Evolutionary conservation across 257 asterid genomes (phyloP), one percentile per base, ranked within the genome.

Genomic region (Gardenia jasminoides): DNA sequence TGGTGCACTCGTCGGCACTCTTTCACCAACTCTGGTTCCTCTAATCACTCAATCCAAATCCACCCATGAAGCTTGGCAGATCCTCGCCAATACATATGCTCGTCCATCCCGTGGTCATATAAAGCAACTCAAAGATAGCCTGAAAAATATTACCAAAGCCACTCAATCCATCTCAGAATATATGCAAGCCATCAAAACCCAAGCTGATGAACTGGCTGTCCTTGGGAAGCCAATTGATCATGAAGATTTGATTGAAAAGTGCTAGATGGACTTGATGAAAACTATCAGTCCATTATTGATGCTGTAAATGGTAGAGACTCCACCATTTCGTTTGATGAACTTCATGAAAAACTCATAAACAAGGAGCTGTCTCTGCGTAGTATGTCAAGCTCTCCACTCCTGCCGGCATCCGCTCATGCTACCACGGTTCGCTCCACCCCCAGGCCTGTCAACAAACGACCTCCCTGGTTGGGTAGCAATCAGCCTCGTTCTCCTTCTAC

Each of bases 311-410:
- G 50, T 7, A 24, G 50, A 1, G 78, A 81, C 7, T 17, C 64
- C 3, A 22, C 82, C 19, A 79, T 79, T 47, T 36, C 67, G 3
- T 71, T 71, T 44, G 72, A 70, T 8, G 76, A 78, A 68, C 76
- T 78, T 6, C 81, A 68, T 56, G 71, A 54, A 36, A 70, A 79
- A 28, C 77, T 79, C 36, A 67, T 80, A 72, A 77, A 28, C 17
- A 47, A 33, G 4, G 56, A 65, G 33, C 68, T 19, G 58, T 72
- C 75, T 69, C 22, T 36, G 3, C 28, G 0, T 66, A 69, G 3
- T 50, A 33, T 31, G 1, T 1, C 43, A 24, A 46, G 44, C 7
- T 8, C 3, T 1, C 3, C 43, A 10, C 8, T 20, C n/a, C 26
- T 72, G 7, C 24, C 11, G 5, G 62, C 6, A 24, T 24, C 11